Conservation (phyloP, 345 rosid genomes). For the Rhizophora mangle region DNA sequence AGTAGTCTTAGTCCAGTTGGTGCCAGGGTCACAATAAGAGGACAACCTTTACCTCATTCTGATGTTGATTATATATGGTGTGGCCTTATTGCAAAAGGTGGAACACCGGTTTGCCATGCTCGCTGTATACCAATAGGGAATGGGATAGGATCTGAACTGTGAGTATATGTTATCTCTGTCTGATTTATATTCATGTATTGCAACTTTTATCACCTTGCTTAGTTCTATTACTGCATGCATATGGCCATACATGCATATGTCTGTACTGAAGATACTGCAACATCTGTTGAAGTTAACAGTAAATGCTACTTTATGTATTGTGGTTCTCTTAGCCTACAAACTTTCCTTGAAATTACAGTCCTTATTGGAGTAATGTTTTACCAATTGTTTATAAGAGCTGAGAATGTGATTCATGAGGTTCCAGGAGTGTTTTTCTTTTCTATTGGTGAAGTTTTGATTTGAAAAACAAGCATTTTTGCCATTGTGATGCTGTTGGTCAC, state of each 20-base stretch:
- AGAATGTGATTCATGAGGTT: no score
- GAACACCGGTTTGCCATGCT: slow-evolving; percentile 69
- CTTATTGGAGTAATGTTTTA: no score
- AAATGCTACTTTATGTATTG: no score
- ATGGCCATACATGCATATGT: no score
- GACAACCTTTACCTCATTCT: slow-evolving; percentile 30
- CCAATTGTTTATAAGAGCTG: no score
- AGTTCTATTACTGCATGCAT: no score
- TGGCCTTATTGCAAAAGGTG: slow-evolving; percentile 74
- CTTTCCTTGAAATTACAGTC: no score
- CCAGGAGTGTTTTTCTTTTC: no score
- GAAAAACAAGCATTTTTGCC: no score
- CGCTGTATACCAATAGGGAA: slow-evolving; percentile 66
- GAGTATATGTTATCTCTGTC: slow-evolving; percentile 28
- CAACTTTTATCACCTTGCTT: neutral
- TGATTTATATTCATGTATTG: neutral
- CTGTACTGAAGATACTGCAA: no score
- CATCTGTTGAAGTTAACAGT: no score
- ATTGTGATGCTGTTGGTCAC: neutral
- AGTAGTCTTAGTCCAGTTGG: slow-evolving; percentile 45
- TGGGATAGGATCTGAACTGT: slow-evolving; percentile 56
- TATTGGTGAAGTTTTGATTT: neutral
- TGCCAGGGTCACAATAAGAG: slow-evolving; percentile 27
- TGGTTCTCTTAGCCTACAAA: no score
- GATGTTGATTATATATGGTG: slow-evolving; percentile 69